These are phyloP conservation scores for Hyphodiscus sp. DNA, from an alignment of 2,329 filamentous ascomycete species.

Conservation along the genomic window DNA sequence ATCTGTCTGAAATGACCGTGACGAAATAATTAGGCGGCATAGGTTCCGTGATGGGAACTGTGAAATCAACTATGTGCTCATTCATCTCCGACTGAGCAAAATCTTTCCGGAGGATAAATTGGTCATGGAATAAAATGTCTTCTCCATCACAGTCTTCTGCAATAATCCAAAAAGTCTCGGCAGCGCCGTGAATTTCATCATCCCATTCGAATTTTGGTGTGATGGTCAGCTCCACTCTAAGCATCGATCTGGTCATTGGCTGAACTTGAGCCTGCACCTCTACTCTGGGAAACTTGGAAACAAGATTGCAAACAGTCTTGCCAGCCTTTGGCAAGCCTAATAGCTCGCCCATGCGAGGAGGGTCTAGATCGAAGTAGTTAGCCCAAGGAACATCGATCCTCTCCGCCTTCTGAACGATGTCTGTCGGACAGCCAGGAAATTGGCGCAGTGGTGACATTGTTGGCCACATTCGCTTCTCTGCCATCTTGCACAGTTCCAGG, in stretches of 20 bases:
- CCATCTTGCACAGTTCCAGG: slow-evolving; percentile 96
- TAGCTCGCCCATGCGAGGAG: slow-evolving; percentile 91
- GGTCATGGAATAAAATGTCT: slow-evolving; percentile 90
- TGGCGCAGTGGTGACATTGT: slow-evolving; percentile 96
- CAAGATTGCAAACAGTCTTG: slow-evolving; percentile 74
- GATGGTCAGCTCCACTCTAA: slow-evolving; percentile 83
- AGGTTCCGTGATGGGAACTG: slow-evolving; percentile 90
- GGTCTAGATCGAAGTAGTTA: slow-evolving; percentile 93
- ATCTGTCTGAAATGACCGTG: slow-evolving; percentile 86
- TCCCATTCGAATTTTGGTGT: slow-evolving; percentile 97
- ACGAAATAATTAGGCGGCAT: slow-evolving; percentile 99
- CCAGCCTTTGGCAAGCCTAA: slow-evolving; percentile 86
- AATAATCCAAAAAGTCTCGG: slow-evolving; percentile 94
- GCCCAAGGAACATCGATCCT: slow-evolving; percentile 90
- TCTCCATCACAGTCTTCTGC: slow-evolving; percentile 98
- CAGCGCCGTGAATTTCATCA: slow-evolving; percentile 74
- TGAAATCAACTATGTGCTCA: slow-evolving; percentile 93
- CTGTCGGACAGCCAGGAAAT: slow-evolving; percentile 73
- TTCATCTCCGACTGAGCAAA: slow-evolving; percentile 81
- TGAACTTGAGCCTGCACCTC: slow-evolving; percentile 92
- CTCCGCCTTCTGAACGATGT: slow-evolving; percentile 88
- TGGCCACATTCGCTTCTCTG: slow-evolving; percentile 99
- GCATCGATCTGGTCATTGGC: slow-evolving; percentile 88
- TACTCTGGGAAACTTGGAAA: slow-evolving; percentile 87
- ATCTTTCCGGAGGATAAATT: slow-evolving; percentile 84